These are phyloP conservation scores for Cymbomonas tetramitiformis DNA, from an alignment of 139 green algal genomes.

Conservation along the genomic window DNA sequence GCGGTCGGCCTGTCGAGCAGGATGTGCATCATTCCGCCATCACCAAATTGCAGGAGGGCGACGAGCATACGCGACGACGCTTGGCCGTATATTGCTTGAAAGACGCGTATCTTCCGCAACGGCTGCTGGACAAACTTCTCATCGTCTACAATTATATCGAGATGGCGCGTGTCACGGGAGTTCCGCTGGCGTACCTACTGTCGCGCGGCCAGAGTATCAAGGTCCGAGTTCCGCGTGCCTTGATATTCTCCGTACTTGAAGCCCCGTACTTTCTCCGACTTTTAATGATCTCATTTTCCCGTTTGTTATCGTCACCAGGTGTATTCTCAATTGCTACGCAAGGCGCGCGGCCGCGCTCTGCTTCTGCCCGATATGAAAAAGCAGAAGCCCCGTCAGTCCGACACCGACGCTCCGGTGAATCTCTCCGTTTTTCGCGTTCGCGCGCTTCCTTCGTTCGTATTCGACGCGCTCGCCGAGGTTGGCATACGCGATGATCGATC, in stretches of 20 bases:
- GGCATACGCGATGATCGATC: too few species aligned
- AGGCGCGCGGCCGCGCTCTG: constrained; percentile 50
- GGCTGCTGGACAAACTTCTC: constrained; percentile 81
- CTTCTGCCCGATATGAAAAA: constrained; percentile 74
- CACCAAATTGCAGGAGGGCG: constrained; percentile 83
- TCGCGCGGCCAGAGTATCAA: constrained; percentile 56
- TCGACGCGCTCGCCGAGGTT: constrained; percentile 32
- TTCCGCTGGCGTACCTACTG: constrained; percentile 84
- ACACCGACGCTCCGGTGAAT: too few species aligned
- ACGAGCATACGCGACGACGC: constrained; percentile 69
- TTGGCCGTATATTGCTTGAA: constrained; percentile 98
- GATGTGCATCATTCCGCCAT: constrained; percentile 94
- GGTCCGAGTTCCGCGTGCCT: too few species aligned
- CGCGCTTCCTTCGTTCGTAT: too few species aligned
- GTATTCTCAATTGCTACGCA: constrained; percentile 83
- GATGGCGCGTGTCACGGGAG: constrained; percentile 91
- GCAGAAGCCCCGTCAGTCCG: constrained; percentile 25
- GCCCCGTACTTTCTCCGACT: too few species aligned
- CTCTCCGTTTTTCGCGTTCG: too few species aligned
- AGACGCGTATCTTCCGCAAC: constrained; percentile 42
- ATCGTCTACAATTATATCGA: constrained; percentile 98
- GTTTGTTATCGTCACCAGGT: too few species aligned
- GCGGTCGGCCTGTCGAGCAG: too few species aligned
- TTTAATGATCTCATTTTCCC: too few species aligned
- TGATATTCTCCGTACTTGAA: too few species aligned